Evolutionary conservation across 2,329 filamentous ascomycete genomes (phyloP), one percentile per base, ranked within the genome.

Genomic region (Trichoderma arundinaceum): DNA sequence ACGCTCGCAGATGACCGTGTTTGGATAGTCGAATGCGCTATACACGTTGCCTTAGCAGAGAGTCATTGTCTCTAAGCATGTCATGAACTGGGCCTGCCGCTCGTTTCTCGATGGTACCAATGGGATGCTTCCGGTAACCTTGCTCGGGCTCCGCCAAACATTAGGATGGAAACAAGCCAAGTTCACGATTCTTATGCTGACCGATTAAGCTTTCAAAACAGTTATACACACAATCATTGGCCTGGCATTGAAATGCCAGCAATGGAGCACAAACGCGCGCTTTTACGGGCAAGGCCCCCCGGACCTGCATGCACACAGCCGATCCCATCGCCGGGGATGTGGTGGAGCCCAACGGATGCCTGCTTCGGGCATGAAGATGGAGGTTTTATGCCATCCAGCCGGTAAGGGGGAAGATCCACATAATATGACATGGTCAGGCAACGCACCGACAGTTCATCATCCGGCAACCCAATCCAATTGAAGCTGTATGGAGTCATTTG

Each of bases 391-490:
- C 48, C 39, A 49, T 43, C 48, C 59, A 52, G 48, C 59, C 59
- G 49, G 59, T 62, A 53, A 62, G 41, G 59, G 59, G 49, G 59
- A 54, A 62, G 39, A 53, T 54, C 59, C 59, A 72, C 72, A 28
- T 61, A 49, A 15, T 48, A 67, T 56, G 35, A 64, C 69, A 70
- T 65, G 68, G 59, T 69, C 68, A 67, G 65, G 65, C 68, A 65
- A 68, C 48, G 53, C 63, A 51, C 54, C 57, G 61, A 57, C 52
- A 57, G 43, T 48, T 57, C 43, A 62, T 46, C 28, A 33, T 48
- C 52, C 57, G 51, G 51, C 10, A 48, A 57, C 32, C 51, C 61
- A 48, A 56, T 38, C 43, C 52, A 49, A 49, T 19, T 43, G 59
- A 62, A 38, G n/a, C 39, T 53, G 7, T 33, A 43, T 58, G 60